Conservation (phyloP, 169 alveolate species). For the Babesia ovis region DNA sequence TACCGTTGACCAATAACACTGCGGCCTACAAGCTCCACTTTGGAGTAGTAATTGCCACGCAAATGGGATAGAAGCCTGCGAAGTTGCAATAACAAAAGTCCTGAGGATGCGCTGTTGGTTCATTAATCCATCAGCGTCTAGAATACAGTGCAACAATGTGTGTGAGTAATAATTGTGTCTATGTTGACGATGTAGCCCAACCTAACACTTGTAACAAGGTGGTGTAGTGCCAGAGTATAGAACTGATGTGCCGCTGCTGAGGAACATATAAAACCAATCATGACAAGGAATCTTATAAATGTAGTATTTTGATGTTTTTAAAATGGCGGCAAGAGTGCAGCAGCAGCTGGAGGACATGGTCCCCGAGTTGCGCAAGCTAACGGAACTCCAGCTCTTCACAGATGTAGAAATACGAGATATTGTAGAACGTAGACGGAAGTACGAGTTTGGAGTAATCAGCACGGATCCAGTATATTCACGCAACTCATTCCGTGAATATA, state of each 20-base stretch:
- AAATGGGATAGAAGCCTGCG: no score
- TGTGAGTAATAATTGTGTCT: no score
- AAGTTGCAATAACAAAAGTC: no score
- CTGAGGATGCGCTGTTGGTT: no score
- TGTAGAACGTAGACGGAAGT: constrained; percentile 22
- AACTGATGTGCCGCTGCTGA: not conserved
- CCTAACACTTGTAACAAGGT: not conserved
- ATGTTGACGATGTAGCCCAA: no score
- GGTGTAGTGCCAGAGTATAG: constrained; percentile 12
- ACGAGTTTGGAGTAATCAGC: constrained; percentile 50
- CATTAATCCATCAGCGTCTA: no score
- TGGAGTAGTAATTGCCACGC: no score
- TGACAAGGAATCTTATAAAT: not conserved
- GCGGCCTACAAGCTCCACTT: no score
- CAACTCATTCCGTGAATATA: constrained; percentile 42
- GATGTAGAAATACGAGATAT: constrained; percentile 34
- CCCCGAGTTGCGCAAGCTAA: constrained; percentile 56
- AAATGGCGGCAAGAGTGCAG: constrained; percentile 67
- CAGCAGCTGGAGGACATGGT: constrained; percentile 66
- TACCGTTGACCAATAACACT: no score
- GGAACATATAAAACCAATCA: not conserved
- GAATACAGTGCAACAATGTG: no score
- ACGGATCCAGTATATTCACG: constrained; percentile 52
- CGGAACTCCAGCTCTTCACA: constrained; percentile 28
- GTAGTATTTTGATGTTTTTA: not conserved